Conservation (phyloP, 2,329 filamentous ascomycete genomes). For the Pestalotiopsis sp. region DNA sequence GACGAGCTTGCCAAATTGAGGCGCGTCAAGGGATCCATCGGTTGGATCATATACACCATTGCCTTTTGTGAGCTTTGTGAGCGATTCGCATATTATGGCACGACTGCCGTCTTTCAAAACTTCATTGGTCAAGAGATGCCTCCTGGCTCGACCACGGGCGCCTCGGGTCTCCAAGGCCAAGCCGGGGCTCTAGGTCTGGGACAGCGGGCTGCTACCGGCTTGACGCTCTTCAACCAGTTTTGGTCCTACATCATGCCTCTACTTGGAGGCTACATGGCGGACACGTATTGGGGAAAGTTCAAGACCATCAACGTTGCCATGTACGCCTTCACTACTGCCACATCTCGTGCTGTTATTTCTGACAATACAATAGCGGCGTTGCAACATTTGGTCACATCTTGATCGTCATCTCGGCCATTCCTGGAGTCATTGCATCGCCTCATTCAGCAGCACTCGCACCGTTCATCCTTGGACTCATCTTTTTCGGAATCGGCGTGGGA, state of each 20-base stretch:
- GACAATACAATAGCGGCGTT: neutral
- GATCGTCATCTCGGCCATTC: slow-evolving; percentile 60
- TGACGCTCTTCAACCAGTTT: slow-evolving; percentile 31
- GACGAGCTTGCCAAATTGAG: slow-evolving; percentile 54
- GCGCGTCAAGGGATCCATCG: slow-evolving; percentile 55
- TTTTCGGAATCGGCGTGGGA: slow-evolving; percentile 65
- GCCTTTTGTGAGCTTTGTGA: slow-evolving; percentile 67
- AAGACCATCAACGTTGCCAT: slow-evolving; percentile 63
- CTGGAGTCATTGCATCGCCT: slow-evolving; percentile 53
- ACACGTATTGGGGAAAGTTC: slow-evolving; percentile 64
- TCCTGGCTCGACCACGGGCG: slow-evolving; percentile 53
- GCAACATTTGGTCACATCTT: slow-evolving; percentile 62
- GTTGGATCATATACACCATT: slow-evolving; percentile 58
- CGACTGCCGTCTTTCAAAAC: slow-evolving; percentile 46
- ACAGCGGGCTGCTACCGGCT: slow-evolving; percentile 27
- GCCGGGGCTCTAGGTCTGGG: slow-evolving; percentile 56
- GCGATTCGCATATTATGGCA: slow-evolving; percentile 67
- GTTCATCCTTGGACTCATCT: slow-evolving; percentile 58
- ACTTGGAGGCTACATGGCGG: slow-evolving; percentile 50
- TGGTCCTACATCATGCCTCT: slow-evolving; percentile 34
- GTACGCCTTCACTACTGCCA: slow-evolving; percentile 28
- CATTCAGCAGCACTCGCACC: slow-evolving; percentile 52
- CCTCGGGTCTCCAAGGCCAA: slow-evolving; percentile 38
- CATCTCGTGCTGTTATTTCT: neutral
- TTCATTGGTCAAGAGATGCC: slow-evolving; percentile 64